phyloP scores from a whole-genome alignment of 805 yeast genomes.

The Suhomyces faveliae region DNA sequence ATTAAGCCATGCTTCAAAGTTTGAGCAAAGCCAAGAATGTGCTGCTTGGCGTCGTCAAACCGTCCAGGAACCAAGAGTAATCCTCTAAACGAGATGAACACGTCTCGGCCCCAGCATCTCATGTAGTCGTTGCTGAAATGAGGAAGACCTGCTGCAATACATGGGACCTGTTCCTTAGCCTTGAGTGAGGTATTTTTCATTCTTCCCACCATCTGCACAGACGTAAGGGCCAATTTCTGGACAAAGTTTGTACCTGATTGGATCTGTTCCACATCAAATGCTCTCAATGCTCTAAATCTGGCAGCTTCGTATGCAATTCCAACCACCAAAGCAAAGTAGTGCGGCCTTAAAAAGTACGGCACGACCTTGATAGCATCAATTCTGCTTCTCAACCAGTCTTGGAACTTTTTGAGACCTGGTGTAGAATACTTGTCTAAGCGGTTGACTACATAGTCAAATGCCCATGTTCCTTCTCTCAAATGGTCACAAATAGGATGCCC shows the following conservation, averaged over 20 bases:
- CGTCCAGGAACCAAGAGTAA: conserved; percentile 75
- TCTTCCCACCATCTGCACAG: conserved; percentile 81
- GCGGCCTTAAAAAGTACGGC: conserved; percentile 82
- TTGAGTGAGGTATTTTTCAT: conserved; percentile 72
- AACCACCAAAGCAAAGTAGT: conserved; percentile 79
- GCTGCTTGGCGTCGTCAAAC: conserved; percentile 72
- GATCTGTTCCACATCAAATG: conserved; percentile 50
- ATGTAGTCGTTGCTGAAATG: conserved; percentile 87
- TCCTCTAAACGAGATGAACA: conserved; percentile 84
- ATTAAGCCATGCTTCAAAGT: conserved; percentile 93
- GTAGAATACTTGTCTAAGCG: conserved; percentile 58
- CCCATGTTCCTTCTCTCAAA: conserved; percentile 84
- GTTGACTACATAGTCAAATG: conserved; percentile 68
- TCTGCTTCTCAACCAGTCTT: conserved; percentile 67
- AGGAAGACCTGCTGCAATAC: conserved; percentile 95
- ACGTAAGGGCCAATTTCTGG: conserved; percentile 74
- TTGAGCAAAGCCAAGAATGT: conserved; percentile 82
- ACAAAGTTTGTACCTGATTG: conserved; percentile 68
- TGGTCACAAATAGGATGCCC: conserved; percentile 84
- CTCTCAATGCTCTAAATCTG: conserved; percentile 60
- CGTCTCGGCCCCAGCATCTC: conserved; percentile 99
- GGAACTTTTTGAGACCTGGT: conserved; percentile 53
- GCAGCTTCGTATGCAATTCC: conserved; percentile 85
- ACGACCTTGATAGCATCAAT: conserved; percentile 59
- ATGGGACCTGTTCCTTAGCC: conserved; percentile 62